Base-by-base conservation (phyloP, 108 stramenopile genomes). In the Pseudonitzschia multiseries region DNA sequence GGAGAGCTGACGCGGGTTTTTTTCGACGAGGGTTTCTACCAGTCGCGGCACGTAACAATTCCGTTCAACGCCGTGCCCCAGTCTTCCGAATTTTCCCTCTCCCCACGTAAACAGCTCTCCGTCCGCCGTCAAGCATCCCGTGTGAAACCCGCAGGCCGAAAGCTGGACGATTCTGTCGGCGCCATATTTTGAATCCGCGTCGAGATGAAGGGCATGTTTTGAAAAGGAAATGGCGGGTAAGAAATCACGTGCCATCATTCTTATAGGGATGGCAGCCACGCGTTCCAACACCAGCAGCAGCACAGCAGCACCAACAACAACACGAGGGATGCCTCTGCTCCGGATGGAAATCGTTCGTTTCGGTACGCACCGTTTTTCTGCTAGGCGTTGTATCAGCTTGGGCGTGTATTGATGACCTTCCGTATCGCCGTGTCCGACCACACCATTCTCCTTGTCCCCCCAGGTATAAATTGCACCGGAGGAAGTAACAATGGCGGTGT, bases 341-440 rank as follows among this genome's bases (percentile, higher is more conserved):
- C n/a, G n/a, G n/a, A n/a, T n/a, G n/a, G n/a, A n/a, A n/a, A n/a
- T n/a, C n/a, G n/a, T n/a, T n/a, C n/a, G n/a, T n/a, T n/a, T n/a
- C n/a, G n/a, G n/a, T n/a, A n/a, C n/a, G n/a, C 29, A 61, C 59
- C 59, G 28, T 78, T 91, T 95, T 20, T 84, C 87, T 60, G 87
- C 82, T 72, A 98, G 78, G 17, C 86, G 70, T 69, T 93, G 92
- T 68, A 98, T 68, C 31, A 93, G 72, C 41, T 93, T 87, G 31
- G 97, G 97, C 17, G 89, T 89, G 80, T 95, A 96, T 81, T 98
- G 97, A 83, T 98, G 96, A 52, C 93, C 96, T 62, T 96, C 93
- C 2, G 89, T 90, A 79, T 95, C 91, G n/a, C 94, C 94, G 76
- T 96, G 95, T 26, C 97, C 97, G 6, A 93, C 90, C 17, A 96